These are phyloP conservation scores for Coleophoma cylindrospora DNA, from an alignment of 2,329 filamentous ascomycete genomes.

Conservation along the genomic window DNA sequence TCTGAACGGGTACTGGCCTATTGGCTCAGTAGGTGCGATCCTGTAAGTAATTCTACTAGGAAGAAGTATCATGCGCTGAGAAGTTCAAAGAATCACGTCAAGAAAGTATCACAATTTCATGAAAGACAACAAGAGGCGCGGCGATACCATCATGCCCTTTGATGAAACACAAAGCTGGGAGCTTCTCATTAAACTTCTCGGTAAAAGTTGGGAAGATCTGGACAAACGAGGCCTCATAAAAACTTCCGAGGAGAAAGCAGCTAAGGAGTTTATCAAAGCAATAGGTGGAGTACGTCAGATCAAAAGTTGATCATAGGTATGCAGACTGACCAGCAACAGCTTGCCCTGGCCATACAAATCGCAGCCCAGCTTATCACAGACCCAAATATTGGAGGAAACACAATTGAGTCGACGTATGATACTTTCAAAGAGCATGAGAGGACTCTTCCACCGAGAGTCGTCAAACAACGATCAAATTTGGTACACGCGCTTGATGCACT, in stretches of 20 bases:
- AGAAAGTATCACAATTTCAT: slow-evolving; percentile 21
- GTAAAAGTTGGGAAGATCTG: slow-evolving; percentile 10
- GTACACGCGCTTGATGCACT: slow-evolving; percentile 10
- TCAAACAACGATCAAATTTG: slow-evolving; percentile 3
- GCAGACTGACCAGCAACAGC: not conserved
- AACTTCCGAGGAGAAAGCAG: slow-evolving; percentile 8
- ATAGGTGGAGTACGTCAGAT: slow-evolving; percentile 8
- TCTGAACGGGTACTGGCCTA: slow-evolving; percentile 19
- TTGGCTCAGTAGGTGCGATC: slow-evolving; percentile 15
- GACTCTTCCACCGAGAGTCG: slow-evolving; percentile 7
- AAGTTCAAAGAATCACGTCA: slow-evolving; percentile 12
- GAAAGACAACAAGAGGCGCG: slow-evolving; percentile 12
- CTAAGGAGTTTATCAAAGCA: slow-evolving; percentile 6
- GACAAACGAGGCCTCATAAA: slow-evolving; percentile 8
- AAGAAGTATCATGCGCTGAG: not conserved
- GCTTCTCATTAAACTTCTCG: slow-evolving; percentile 13
- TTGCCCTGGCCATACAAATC: slow-evolving; percentile 12
- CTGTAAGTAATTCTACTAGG: slow-evolving; percentile 1
- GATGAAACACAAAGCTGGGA: slow-evolving; percentile 12
- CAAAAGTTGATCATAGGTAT: no score
- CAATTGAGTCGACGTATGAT: slow-evolving; percentile 3
- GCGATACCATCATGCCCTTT: slow-evolving; percentile 17
- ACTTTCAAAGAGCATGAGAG: slow-evolving; percentile 7
- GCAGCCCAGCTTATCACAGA: slow-evolving; percentile 6
- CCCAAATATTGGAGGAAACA: slow-evolving; percentile 2